Base-by-base conservation (phyloP, 345 rosid genomes). In the Eucalyptus leucophloia region DNA sequence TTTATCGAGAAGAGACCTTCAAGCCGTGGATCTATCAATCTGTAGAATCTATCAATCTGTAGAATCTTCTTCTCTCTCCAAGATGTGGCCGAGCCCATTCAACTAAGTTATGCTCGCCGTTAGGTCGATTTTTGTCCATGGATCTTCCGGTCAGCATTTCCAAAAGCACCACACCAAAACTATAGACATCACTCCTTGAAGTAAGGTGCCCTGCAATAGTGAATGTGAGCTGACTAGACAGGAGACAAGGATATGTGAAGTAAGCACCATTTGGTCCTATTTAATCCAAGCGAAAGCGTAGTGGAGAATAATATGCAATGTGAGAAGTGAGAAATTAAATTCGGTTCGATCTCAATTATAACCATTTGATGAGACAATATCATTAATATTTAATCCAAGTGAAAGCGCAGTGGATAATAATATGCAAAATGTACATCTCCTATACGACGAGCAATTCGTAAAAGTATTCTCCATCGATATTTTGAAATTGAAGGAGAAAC, bases 141-240 rank as follows among this genome's bases (percentile, higher is more conserved):
- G 95, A 93, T 90, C 95, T 92, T 47, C 95, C 95, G 4, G 92
- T 92, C 87, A 93, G 87, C 94, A 93, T 93, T 90, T 93, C 95
- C 26, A 93, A 91, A 45, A 93, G 90, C 80, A 93, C 95, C 86
- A 93, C 95, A 17, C 95, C 95, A 49, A 93, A 93, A 87, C 95
- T 93, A 90, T 93, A 93, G 53, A 93, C 95, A 10, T 93, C 95
- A 34, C 95, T 93, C 92, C 88, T 92, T 77, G 95, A 93, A 42
- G 95, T 93, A 40, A 93, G 94, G 90, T 93, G 95, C 86, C 95
- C 95, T 93, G 93, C 54, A 34, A 72, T 56, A 47, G 50, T 49
- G 60, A 18, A 77, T 89, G 9, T n/a, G 51, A 83, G 47, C 37
- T 44, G 88, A 24, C 65, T 32, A 86, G 60, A 56, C 56, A 28